Percentiles rank a stretch among this genome's conserved stretches.
These are phyloP conservation scores for Venturia aucupariae DNA, from an alignment of 2,329 filamentous ascomycete species.

Conservation along the genomic window DNA sequence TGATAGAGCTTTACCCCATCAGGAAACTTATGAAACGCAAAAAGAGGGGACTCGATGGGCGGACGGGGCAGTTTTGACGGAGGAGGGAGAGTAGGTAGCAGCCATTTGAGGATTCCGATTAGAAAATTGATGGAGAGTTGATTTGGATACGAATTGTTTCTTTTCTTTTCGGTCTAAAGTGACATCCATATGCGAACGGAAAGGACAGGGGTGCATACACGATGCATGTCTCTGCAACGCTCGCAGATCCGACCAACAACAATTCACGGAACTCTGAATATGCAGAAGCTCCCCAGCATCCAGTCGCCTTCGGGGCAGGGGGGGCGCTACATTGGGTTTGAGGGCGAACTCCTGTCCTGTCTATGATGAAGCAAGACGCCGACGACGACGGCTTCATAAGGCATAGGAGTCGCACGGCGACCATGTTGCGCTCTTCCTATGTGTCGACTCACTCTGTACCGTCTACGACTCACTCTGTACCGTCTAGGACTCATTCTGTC, in stretches of 20 bases:
- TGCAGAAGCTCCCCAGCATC: background rate
- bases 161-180: too few relatives aligned
- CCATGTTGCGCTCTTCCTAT: too few relatives aligned
- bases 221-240: background rate
- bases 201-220: background rate
- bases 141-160: background rate
- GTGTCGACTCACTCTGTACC: too few relatives aligned
- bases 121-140: background rate
- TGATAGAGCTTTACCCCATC: background rate
- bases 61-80: background rate
- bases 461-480: too few relatives aligned
- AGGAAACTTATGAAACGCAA: background rate
- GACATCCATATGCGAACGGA: background rate
- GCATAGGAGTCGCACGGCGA: too few relatives aligned
- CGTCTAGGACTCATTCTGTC: too few relatives aligned
- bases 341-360: too few relatives aligned
- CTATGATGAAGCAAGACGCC: too few relatives aligned
- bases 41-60: background rate
- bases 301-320: background rate
- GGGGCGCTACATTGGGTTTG: background rate
- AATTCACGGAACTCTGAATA: background rate
- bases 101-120: background rate
- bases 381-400: too few relatives aligned
- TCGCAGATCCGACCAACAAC: background rate
- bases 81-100: background rate